These are phyloP conservation scores for Vigna hirtella DNA, from an alignment of 306 rosid species.

Conservation along the genomic window DNA sequence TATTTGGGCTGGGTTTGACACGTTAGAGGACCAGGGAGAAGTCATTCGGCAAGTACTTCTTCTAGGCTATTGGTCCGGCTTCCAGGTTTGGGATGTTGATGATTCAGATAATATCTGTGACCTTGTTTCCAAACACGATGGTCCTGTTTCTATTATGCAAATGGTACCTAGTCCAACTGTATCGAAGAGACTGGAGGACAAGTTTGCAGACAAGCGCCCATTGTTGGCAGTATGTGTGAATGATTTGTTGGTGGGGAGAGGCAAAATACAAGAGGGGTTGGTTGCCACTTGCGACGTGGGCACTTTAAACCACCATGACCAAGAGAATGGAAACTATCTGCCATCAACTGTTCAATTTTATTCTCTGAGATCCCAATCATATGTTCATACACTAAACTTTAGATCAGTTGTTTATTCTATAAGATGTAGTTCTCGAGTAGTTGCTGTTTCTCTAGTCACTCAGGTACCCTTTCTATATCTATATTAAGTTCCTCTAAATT, in stretches of 20 bases:
- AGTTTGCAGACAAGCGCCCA: conserved; percentile 68
- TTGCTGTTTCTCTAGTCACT: conserved; percentile 73
- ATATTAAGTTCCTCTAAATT: conserved; percentile 7
- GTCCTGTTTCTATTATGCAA: conserved; percentile 77
- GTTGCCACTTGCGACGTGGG: conserved; percentile 51
- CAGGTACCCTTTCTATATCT: conserved; percentile 61
- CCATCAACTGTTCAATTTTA: conserved; percentile 74
- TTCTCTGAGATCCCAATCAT: conserved; percentile 76
- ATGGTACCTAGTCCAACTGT: conserved; percentile 67
- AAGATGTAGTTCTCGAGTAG: conserved; percentile 80
- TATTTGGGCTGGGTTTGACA: conserved; percentile 89
- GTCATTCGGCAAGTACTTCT: conserved; percentile 64
- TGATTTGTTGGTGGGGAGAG: conserved; percentile 56
- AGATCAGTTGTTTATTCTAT: conserved; percentile 75
- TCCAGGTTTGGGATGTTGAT: conserved; percentile 93
- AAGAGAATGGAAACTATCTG: conserved; percentile 53
- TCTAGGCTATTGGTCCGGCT: conserved; percentile 76
- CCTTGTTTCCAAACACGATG: conserved; percentile 70
- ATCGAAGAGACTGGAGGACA: conserved; percentile 59
- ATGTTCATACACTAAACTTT: conserved; percentile 72
- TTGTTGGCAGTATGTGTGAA: conserved; percentile 69
- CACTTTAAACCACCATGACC: conserved; percentile 55
- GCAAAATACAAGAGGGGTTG: conserved; percentile 52
- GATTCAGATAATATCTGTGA: conserved; percentile 74
- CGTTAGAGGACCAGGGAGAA: conserved; percentile 62